A percentile compares a stretch with the other conserved stretches of the same genome.
Conservation (phyloP, 495 filamentous ascomycete species). For the Beverwykella pulmonaria region DNA sequence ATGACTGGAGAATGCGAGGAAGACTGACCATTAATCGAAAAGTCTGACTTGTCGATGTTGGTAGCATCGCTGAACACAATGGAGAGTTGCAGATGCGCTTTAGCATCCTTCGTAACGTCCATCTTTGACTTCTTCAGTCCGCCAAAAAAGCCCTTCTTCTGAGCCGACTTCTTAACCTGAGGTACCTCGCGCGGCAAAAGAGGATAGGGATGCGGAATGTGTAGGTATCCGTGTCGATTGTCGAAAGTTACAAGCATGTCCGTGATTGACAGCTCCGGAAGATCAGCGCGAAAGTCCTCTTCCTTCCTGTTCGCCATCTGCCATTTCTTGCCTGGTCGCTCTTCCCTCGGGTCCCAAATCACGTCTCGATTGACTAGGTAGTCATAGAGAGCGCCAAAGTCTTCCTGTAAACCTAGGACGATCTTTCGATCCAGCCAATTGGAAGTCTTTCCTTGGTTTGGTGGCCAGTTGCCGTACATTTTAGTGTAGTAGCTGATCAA, state of each 20-base stretch:
- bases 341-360: constrained; percentile 63
- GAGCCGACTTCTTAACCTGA: constrained; percentile 42
- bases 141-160: constrained; percentile 40
- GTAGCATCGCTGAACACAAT: constrained; percentile 68
- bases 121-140: constrained; percentile 38
- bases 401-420: constrained; percentile 60
- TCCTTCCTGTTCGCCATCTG: constrained; percentile 58
- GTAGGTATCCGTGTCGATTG: constrained; percentile 62
- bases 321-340: constrained; percentile 59
- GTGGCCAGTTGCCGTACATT: constrained; percentile 61
- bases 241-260: constrained; percentile 71
- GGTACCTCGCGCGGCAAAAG: constrained; percentile 55
- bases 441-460: constrained; percentile 51
- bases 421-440: constrained; percentile 66
- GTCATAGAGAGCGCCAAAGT: constrained; percentile 71
- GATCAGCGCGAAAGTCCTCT: constrained; percentile 62
- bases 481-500: constrained; percentile 57
- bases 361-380: constrained; percentile 72
- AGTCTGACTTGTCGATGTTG: constrained; percentile 66
- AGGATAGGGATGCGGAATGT: constrained; percentile 71
- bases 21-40: constrained; percentile 50
- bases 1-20: neutral
- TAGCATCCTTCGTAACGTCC: constrained; percentile 37
- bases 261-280: constrained; percentile 62
- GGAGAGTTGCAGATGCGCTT: constrained; percentile 38